Base-by-base conservation (phyloP, 2,329 filamentous ascomycete genomes). In the Myriangium duriaei region DNA sequence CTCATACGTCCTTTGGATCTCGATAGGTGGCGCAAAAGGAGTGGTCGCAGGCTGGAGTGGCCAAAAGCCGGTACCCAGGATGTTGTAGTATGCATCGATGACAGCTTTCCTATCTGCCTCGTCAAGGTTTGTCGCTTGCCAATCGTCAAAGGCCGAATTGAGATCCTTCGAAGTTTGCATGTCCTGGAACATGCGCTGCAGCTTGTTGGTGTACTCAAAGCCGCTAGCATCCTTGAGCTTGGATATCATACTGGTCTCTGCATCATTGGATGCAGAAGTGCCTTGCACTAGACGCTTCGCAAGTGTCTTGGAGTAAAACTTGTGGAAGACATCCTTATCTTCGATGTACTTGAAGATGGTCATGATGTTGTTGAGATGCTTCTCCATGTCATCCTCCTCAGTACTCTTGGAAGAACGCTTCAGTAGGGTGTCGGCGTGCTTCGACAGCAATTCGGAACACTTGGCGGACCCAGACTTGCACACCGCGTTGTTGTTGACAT, bases 321-420 rank as follows among this genome's bases (percentile, higher is more conserved):
- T 98, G 61, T 96, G 91, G 72, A 98, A 98, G 4, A 98, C 92
- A 54, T 98, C 91, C 69, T 98, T 98, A 63, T 98, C 92, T 58
- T 98, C 91, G 46, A 98, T 96, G 62, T 98, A 98, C 66, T 96
- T 96, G 74, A 98, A 98, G 39, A 98, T 85, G 1, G 88, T 95
- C 91, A 98, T 98, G 52, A 98, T 91, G 58, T 95, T 84, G 13
- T 76, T 77, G 18, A 96, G 67, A 19, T 85, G 81, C 48, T 81
- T 79, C 63, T 98, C 91, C 51, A 96, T 72, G 54, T 98, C 88
- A 19, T 83, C 81, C 55, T 98, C 91, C 55, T 96, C 91, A 11
- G 86, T 84, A 50, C 86, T 85, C 50, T 87, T 92, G 18, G 81
- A 82, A 48, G 84, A 88, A 69, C 94, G 95, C 61, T 91, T 88